A percentile compares a stretch with the other conserved stretches of the same genome.
These are phyloP conservation scores for Apophysomyces ossiformis DNA, from an alignment of 371 early-diverging fungal genomes.

Conservation along the genomic window DNA sequence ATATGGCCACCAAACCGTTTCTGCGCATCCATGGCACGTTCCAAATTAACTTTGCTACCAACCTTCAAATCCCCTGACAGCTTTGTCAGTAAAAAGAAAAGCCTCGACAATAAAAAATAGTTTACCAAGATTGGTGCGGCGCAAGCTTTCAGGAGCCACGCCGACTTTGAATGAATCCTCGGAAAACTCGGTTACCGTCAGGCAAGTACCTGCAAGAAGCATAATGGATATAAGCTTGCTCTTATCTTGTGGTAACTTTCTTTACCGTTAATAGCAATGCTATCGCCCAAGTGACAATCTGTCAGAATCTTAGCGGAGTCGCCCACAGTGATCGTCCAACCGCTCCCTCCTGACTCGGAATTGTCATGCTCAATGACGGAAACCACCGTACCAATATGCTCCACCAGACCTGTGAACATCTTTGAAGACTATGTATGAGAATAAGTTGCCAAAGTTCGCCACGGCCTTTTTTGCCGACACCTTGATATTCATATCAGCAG, in stretches of 20 bases:
- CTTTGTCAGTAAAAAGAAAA: not conserved
- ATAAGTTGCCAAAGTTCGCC: no score
- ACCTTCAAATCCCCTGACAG: conserved; percentile 71
- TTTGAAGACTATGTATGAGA: not conserved
- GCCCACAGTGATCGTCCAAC: conserved; percentile 83
- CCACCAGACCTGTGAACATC: conserved; percentile 98
- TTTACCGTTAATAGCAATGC: conserved; percentile 92
- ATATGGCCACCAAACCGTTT: conserved; percentile 96
- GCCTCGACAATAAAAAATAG: conserved; percentile 1
- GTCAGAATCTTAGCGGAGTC: conserved; percentile 72
- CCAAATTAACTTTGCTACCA: conserved; percentile 88
- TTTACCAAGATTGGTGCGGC: conserved; percentile 87
- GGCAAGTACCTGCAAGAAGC: conserved; percentile 76
- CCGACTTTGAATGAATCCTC: conserved; percentile 86
- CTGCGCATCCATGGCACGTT: conserved; percentile 86
- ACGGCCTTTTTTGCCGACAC: no score
- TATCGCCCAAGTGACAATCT: conserved; percentile 94
- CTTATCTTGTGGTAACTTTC: not conserved
- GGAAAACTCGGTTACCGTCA: conserved; percentile 94
- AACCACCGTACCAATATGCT: conserved; percentile 81
- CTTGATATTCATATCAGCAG: no score
- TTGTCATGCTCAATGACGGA: conserved; percentile 70
- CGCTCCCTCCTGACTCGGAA: conserved; percentile 81
- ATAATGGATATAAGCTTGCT: conserved; percentile 1
- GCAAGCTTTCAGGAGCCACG: conserved; percentile 90